A percentile compares a stretch with the other conserved stretches of the same genome.
Conservation (phyloP, 306 rosid genomes). For the Medicago lupulina region DNA sequence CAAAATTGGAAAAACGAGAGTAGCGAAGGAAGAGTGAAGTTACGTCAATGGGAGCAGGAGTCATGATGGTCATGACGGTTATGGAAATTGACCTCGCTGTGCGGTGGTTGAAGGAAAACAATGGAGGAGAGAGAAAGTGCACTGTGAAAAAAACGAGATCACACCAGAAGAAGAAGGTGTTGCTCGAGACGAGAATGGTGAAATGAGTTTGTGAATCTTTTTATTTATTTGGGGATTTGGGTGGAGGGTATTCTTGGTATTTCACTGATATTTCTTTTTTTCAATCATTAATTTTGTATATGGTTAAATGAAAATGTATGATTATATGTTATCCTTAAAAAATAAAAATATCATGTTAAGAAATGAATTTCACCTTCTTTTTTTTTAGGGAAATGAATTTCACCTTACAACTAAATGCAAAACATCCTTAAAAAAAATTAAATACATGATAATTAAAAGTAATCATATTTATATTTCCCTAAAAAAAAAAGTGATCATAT, state of each 20-base stretch:
- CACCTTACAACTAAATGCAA: too few species aligned
- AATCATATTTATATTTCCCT: too few species aligned
- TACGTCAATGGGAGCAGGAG: slow-evolving; percentile 87
- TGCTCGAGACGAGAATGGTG: slow-evolving; percentile 42
- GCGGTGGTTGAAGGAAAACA: slow-evolving; percentile 33
- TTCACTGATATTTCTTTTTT: not conserved
- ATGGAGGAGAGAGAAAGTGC: slow-evolving; percentile 51
- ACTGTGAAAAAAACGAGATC: slow-evolving; percentile 51
- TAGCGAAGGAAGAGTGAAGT: slow-evolving; percentile 39
- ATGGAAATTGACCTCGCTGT: slow-evolving; percentile 47
- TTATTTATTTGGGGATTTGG: slow-evolving; percentile 46
- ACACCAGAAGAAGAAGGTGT: slow-evolving; percentile 40
- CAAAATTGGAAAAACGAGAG: slow-evolving; percentile 39
- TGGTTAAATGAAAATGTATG: too few species aligned
- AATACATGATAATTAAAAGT: too few species aligned
- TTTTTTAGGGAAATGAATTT: too few species aligned
- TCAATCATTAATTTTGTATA: too few species aligned
- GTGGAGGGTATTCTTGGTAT: slow-evolving; percentile 39
- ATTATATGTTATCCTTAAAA: too few species aligned
- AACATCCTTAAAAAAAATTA: too few species aligned
- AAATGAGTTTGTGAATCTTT: slow-evolving; percentile 11
- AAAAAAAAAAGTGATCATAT: too few species aligned
- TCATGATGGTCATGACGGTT: slow-evolving; percentile 70
- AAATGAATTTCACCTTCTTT: too few species aligned
- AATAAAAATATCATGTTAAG: too few species aligned